Evolutionary conservation across 768 basidiomycete genomes (phyloP).

Genomic region (Myochromella boudieri): DNA sequence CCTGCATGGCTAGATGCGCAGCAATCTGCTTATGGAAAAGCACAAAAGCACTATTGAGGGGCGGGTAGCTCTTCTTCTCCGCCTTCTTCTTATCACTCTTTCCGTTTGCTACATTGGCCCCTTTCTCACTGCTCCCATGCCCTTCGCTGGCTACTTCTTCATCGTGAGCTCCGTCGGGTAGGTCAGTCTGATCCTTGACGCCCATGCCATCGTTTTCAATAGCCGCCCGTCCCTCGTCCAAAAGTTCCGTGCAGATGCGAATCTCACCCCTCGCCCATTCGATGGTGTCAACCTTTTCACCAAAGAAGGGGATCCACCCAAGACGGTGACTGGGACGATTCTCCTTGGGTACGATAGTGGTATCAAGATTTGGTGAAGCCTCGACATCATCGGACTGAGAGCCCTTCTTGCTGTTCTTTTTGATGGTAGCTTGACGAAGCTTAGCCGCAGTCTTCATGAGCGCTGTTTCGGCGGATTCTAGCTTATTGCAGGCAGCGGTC

Average conservation of each 20-base stretch:
- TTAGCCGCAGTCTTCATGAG: slow-evolving; percentile 78
- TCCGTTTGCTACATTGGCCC: not conserved
- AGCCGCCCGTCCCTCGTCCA: slow-evolving; percentile 49
- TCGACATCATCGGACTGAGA: slow-evolving; percentile 14
- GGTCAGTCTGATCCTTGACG: slow-evolving; percentile 15
- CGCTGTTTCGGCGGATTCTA: slow-evolving; percentile 84
- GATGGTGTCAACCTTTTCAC: slow-evolving; percentile 91
- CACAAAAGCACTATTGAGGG: slow-evolving; percentile 76
- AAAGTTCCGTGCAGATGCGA: slow-evolving; percentile 43
- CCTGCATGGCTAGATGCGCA: slow-evolving; percentile 83
- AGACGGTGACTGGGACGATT: slow-evolving; percentile 83
- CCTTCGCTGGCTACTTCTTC: slow-evolving; percentile 12
- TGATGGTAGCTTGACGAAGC: slow-evolving; percentile 54
- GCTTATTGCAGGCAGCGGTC: slow-evolving; percentile 66
- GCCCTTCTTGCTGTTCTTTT: slow-evolving; percentile 40
- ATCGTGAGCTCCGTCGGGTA: slow-evolving; percentile 5
- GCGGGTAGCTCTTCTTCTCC: slow-evolving; percentile 43
- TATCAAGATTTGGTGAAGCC: slow-evolving; percentile 20
- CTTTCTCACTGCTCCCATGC: slow-evolving; percentile 8
- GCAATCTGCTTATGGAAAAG: slow-evolving; percentile 92
- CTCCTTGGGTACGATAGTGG: slow-evolving; percentile 54
- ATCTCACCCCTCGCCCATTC: slow-evolving; percentile 87
- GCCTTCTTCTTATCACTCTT: slow-evolving; percentile 8
- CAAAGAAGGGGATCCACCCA: slow-evolving; percentile 58
- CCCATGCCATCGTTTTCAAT: slow-evolving; percentile 31